Evolutionary conservation across 179 eudicot species (phyloP).

Genomic region (Patellifolia procumbens): DNA sequence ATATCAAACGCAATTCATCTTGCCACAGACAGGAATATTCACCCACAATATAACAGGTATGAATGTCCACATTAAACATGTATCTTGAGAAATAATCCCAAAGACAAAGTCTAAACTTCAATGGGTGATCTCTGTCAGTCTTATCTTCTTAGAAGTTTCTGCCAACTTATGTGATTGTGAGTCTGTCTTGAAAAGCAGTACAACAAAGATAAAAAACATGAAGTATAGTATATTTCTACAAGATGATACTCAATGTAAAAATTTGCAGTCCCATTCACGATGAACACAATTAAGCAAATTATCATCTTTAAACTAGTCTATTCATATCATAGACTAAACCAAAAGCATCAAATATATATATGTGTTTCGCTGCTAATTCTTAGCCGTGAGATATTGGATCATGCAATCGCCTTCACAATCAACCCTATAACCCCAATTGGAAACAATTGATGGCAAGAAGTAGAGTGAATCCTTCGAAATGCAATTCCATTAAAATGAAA

Average conservation of each 20-base stretch:
- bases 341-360: constrained; percentile 7
- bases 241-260: background rate
- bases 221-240: no score
- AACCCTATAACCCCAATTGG: no score
- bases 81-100: background rate
- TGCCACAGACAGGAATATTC: background rate
- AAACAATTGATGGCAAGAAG: no score
- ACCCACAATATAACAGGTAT: background rate
- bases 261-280: background rate
- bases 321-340: background rate
- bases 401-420: no score
- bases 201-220: background rate
- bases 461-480: constrained; percentile 9
- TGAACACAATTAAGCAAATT: background rate
- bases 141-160: no score
- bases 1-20: background rate
- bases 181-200: background rate
- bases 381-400: no score
- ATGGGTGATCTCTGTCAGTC: no score
- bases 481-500: background rate
- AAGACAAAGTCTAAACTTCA: background rate
- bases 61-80: background rate
- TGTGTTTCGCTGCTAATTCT: no score
- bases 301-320: background rate
- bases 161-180: no score